Base-by-base conservation (phyloP, 1,139 yeast species). In the Candida tunisiensis region DNA sequence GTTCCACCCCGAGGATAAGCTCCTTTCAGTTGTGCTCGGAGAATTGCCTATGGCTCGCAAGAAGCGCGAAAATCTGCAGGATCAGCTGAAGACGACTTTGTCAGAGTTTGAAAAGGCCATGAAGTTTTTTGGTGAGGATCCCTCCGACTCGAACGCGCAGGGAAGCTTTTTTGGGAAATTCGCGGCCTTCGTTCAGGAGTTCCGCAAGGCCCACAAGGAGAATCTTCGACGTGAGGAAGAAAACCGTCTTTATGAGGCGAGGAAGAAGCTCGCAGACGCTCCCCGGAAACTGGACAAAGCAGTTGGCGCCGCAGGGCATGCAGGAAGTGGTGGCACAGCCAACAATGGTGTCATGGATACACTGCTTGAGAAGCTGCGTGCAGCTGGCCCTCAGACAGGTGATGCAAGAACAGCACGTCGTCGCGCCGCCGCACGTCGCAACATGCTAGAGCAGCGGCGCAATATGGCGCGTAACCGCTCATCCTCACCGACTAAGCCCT, bases 61-160 rank as follows among this genome's bases (percentile, higher is more conserved):
- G 26, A 79, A 77, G 49, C 64, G 69, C 26, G 56, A 61, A 6
- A 46, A 65, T 10, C 53, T 88, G 28, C 65, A 63, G 26, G 55
- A 60, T 9, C 85, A 73, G 34, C 53, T 74, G 35, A 59, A 56
- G 29, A 50, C 61, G 12, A 69, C 88, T 0, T 47, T 67, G 23
- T 49, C 55, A 3, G 73, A 67, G 26, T 69, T 74, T 37, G 60
- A 63, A 19, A 60, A 64, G 26, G 55, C 80, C 28, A 73, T 88
- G 88, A 57, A 57, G 27, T 75, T 69, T 44, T 88, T 75, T 49
- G 96, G 96, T 6, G 98, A 88, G 47, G 74, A 75, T 42, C 60
- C 69, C 2, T 48, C 53, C 4, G 92, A 80, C 42, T 43, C 57
- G 5, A 54, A 66, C 11, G 69, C 83, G 36, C 65, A 72, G 32